Evolutionary conservation across 352 stramenopile genomes (phyloP).

Genomic region (Phytopythium ostracodes): DNA sequence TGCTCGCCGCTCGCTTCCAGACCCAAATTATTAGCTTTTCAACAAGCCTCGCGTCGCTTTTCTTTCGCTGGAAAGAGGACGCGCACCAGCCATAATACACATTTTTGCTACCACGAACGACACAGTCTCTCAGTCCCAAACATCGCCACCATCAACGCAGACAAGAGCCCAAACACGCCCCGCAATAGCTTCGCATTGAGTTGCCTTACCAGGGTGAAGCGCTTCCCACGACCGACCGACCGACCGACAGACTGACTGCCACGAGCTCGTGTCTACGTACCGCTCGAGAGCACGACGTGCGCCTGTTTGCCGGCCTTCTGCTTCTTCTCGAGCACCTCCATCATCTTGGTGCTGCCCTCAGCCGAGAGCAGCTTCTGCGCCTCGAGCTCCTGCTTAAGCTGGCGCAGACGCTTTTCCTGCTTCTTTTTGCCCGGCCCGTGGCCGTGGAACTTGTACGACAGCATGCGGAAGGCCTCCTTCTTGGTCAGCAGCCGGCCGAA

Average conservation of each 20-base stretch:
- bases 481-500: slow-evolving; percentile 95
- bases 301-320: slow-evolving; percentile 79
- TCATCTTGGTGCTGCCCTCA: slow-evolving; percentile 80
- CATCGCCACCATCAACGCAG: no score
- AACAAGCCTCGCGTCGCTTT: neutral
- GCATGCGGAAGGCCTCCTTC: slow-evolving; percentile 97
- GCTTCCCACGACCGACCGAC: neutral
- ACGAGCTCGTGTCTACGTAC: slow-evolving; percentile 23
- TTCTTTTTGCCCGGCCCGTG: slow-evolving; percentile 97
- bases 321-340: slow-evolving; percentile 84
- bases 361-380: slow-evolving; percentile 71
- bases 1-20: neutral
- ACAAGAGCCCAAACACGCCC: no score
- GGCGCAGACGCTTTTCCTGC: slow-evolving; percentile 92
- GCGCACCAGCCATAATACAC: slow-evolving; percentile 1
- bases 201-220: neutral
- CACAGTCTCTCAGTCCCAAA: no score
- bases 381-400: slow-evolving; percentile 80
- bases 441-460: slow-evolving; percentile 99
- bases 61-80: neutral
- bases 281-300: slow-evolving; percentile 77
- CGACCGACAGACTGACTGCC: no score
- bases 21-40: neutral
- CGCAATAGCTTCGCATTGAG: slow-evolving; percentile 1
- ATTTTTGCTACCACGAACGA: slow-evolving; percentile 1